Evolutionary conservation across 2,329 filamentous ascomycete species (phyloP).

Genomic region (Fusarium solani-melongenae): DNA sequence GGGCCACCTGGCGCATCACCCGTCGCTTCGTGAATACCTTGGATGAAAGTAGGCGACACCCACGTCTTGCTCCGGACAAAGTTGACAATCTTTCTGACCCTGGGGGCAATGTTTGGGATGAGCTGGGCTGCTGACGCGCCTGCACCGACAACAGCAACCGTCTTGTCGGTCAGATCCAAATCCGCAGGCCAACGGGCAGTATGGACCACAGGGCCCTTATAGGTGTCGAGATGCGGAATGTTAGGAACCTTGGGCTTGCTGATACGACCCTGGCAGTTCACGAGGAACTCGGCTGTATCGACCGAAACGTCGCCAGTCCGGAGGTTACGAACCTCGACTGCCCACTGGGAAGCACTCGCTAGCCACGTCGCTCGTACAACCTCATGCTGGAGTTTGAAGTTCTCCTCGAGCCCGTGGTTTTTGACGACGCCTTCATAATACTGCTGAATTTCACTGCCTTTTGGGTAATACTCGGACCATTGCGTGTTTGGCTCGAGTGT

Average conservation of each 20-base stretch:
- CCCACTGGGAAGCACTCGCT: background rate
- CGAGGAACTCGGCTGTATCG: background rate
- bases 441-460: constrained; percentile 6
- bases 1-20: background rate
- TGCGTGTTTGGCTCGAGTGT: constrained; percentile 2
- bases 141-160: background rate
- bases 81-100: background rate
- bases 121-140: background rate
- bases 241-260: background rate
- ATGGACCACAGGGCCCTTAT: background rate
- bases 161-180: background rate
- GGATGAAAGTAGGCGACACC: background rate
- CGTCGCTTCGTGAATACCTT: background rate
- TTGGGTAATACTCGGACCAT: constrained; percentile 7
- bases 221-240: background rate
- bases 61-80: background rate
- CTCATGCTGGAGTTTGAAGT: background rate
- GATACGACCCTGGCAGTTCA: constrained; percentile 3
- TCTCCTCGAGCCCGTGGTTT: background rate
- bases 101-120: background rate
- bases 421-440: background rate
- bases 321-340: background rate
- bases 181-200: background rate
- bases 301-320: background rate
- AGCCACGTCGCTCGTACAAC: background rate